Base-by-base conservation (phyloP, 2,329 filamentous ascomycete genomes). In the Domatiomyces globalis region DNA sequence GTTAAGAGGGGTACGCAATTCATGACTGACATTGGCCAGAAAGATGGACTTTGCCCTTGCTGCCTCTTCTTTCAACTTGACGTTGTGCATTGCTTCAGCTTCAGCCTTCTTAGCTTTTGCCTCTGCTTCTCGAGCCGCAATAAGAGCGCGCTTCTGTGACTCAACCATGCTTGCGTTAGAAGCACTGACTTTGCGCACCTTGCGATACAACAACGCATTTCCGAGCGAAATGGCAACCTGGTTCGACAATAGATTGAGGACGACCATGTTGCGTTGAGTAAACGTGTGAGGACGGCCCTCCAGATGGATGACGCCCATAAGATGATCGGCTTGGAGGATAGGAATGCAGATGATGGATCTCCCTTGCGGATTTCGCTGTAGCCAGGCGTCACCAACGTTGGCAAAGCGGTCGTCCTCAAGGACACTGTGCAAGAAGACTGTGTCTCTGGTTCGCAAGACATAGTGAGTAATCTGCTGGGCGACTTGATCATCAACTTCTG, bases 111-210 rank as follows among this genome's bases (percentile, higher is more conserved):
- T 83, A 1, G 80, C 79, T 60, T 83, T 83, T 60, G 76, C 73
- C 61, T 83, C 79, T 2, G 79, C 74, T 49, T 79, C 76, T 44
- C 78, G 73, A 33, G 80, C 79, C 58, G 80, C 77, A 4, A 73
- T 73, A 18, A 83, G 70, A 2, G 80, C 76, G 49, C 77, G 73
- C 63, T 80, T 81, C 59, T 83, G 80, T 45, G 80, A 74, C 58
- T 80, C 78, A 5, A 83, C 73, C 79, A 83, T 83, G 2, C 78
- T 77, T 27, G 74, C 73, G 61, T 83, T 83, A 49, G 75, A 76
- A 1, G 79, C 78, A 57, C 77, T 79, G 20, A 81, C 77, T 60
- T 76, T 78, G 59, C 79, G 76, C 2, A 81, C 70, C 58, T 78
- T 72, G 36, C 67, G 78, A 69, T 82, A 82, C 1, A 83, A 71